phyloP scores from a whole-genome alignment of 148 eudicot species.

The Heliosperma pusillum region DNA sequence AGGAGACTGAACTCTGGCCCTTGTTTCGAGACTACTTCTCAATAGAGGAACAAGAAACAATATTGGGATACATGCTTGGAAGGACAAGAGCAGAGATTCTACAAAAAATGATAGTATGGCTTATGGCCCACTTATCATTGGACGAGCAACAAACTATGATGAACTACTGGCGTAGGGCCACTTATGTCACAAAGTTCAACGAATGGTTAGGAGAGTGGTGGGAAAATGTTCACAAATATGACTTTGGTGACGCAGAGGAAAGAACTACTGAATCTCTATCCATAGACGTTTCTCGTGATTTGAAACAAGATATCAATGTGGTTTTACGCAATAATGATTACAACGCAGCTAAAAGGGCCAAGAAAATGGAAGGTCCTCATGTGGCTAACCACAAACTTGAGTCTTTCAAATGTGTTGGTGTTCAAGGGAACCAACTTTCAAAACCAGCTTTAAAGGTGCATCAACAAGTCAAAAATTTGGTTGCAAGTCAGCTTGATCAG shows the following conservation, averaged over 20 bases:
- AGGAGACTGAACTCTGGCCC: constrained; percentile 87
- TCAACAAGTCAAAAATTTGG: not conserved
- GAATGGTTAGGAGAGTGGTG: constrained; percentile 96
- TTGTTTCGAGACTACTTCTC: constrained; percentile 65
- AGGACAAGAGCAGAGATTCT: constrained; percentile 71
- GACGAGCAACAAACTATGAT: constrained; percentile 69
- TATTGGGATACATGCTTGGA: constrained; percentile 80
- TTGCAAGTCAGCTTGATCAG: constrained; percentile 4
- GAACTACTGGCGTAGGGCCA: constrained; percentile 65
- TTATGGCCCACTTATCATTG: constrained; percentile 54
- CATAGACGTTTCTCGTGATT: constrained; percentile 25
- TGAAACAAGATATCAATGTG: constrained; percentile 17
- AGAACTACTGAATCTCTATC: constrained; percentile 32
- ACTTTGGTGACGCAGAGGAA: constrained; percentile 32
- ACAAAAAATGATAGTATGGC: constrained; percentile 84
- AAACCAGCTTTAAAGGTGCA: constrained; percentile 15
- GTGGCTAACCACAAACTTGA: constrained; percentile 31
- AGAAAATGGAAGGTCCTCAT: constrained; percentile 25
- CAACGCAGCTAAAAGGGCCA: constrained; percentile 27
- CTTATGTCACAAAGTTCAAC: constrained; percentile 72
- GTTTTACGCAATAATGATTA: constrained; percentile 22
- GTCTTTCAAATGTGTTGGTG: constrained; percentile 20
- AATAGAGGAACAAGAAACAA: constrained; percentile 76
- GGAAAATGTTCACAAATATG: constrained; percentile 50
- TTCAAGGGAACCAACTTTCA: constrained; percentile 19